Conservation (phyloP, 2,329 filamentous ascomycete species). For the Xylaria sp. region DNA sequence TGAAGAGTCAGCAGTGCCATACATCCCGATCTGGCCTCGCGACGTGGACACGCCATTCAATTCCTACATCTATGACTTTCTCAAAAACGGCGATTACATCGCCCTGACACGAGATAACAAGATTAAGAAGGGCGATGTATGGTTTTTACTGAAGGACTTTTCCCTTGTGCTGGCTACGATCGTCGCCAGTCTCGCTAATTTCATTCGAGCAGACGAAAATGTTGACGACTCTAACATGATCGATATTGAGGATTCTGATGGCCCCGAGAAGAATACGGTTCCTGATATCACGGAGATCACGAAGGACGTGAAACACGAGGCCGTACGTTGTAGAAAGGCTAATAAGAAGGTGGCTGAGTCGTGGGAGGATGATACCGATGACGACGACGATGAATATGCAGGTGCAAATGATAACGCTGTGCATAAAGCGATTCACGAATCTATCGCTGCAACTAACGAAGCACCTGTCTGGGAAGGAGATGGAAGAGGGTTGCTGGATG, state of each 20-base stretch:
- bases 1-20: constrained; percentile 77
- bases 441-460: not conserved
- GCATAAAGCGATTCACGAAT: not conserved
- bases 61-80: constrained; percentile 80
- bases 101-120: constrained; percentile 72
- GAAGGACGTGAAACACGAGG: not conserved
- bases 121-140: constrained; percentile 74
- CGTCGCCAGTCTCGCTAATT: constrained; percentile 70
- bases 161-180: constrained; percentile 74
- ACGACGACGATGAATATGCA: constrained; percentile 48
- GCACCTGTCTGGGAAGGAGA: constrained; percentile 47
- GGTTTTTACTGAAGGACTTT: constrained; percentile 75
- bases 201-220: constrained; percentile 62
- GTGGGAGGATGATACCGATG: constrained; percentile 56
- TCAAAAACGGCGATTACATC: constrained; percentile 74
- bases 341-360: constrained; percentile 62
- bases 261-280: constrained; percentile 44
- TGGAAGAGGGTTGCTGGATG: constrained; percentile 62
- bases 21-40: constrained; percentile 70
- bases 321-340: constrained; percentile 40
- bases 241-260: constrained; percentile 54
- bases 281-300: not conserved
- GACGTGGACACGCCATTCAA: constrained; percentile 67
- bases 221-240: constrained; percentile 59
- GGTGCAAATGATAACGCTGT: not conserved